Base-by-base conservation (phyloP, 768 basidiomycete species). In the Phaffia tasmanica region DNA sequence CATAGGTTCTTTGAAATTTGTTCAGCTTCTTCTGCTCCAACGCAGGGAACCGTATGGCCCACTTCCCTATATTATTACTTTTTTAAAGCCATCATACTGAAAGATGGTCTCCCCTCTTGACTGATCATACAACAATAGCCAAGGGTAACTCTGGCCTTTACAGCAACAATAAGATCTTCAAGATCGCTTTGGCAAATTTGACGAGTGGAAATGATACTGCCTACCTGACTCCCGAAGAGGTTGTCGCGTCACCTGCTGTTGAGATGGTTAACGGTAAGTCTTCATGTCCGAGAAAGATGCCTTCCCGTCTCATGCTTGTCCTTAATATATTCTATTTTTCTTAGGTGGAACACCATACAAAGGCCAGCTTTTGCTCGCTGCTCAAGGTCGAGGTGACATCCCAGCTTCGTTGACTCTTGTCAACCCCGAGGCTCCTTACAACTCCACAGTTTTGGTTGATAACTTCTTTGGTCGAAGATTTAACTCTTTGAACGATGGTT, bases 401-500 rank as follows among this genome's bases (percentile, higher is more conserved):
- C 84, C 86, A 9, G 82, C 86, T 23, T 82, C 82, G 3, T 72
- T 88, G 29, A 83, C 80, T 0, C 80, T 85, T 29, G 83, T 88
- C 58, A 83, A 87, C 72, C 85, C 86, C 0, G 73, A 71, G 3
- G 73, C 81, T 9, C 87, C 87, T 0, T 79, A 84, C 75, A 86
- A 88, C 64, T 77, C 81, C 3, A 88, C 85, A 0, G 81, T 86
- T 35, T 74, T 89, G 19, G 75, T 89, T 68, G 86, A 89, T 76
- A 89, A 88, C 76, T 87, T 81, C 75, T 86, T 82, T 71, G 87
- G 87, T 1, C 79, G 86, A 2, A 87, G 88, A 70, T 90, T 88
- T 77, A 88, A 86, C 75, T 87, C 87, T 1, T 74, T 89, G 59
- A 87, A 89, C 73, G 88, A 91, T 70, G 79, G 86, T 67, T 42